Base-by-base conservation (phyloP, 1,284 basidiomycete species). In the Athelia psychrophila region DNA sequence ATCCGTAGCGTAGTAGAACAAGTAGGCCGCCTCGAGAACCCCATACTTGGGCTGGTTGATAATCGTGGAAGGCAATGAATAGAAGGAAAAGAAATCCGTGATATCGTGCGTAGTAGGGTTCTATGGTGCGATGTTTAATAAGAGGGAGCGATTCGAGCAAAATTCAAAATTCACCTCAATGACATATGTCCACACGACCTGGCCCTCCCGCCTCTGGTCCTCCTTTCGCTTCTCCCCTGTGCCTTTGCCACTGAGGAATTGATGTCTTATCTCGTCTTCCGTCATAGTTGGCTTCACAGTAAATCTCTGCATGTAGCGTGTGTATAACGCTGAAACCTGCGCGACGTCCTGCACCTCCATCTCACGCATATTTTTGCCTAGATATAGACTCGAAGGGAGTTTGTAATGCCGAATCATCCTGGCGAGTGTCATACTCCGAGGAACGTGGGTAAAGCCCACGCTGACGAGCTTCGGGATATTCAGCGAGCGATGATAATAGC, bases 61-160 rank as follows among this genome's bases (percentile, higher is more conserved):
- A 52, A 96, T 84, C 2, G 91, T 91, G 4, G 95, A 98, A 0
- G 97, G 96, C 19, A 99, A 83, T 8, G 91, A 92, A 72, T 98
- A 99, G 76, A 98, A 98, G 6, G 96, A 96, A 69, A 98, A 88
- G 64, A 96, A 88, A 71, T 99, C 97, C 2, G 95, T 98, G 62
- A 99, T 91, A 52, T 81, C 79, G 53, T 89, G 83, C 4, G 89
- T 90, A 50, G 81, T 72, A 0, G 89, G 88, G 66, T 98, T 81
- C 93, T 98, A 42, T 5, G 47, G 16, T 38, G 16, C 40, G 5
- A 47, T 24, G 50, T 19, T 30, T 49, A 15, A 49, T 47, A 27
- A 23, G 5, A 12, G 38, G 23, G 12, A 50, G 42, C 48, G 20
- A 44, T 38, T 51, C 22, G 22, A 46, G 30, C 2, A 30, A 19